Base-by-base conservation (phyloP, 2,329 filamentous ascomycete genomes). In the Neoscytalidium dimidiatum region DNA sequence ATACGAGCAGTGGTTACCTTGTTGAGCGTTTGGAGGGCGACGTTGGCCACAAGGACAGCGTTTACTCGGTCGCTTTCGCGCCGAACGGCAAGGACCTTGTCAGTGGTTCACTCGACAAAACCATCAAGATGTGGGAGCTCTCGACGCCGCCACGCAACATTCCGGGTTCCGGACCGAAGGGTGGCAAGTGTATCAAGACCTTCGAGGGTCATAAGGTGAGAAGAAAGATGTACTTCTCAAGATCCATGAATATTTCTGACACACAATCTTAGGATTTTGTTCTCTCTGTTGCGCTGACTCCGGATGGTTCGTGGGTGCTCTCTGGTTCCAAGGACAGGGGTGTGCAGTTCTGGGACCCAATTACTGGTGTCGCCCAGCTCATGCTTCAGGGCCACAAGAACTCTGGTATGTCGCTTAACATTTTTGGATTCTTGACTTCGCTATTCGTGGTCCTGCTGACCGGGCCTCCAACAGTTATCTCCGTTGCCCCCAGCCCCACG, bases 301-400 rank as follows among this genome's bases (percentile, higher is more conserved):
- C 95, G 17, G 94, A 98, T 76, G 91, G 92, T 68, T 87, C 90
- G 72, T 99, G 95, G 95, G 94, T 99, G 65, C 90, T 99, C 79
- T 97, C 92, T 68, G 95, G 95, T 49, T 97, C 93, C 67, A 99
- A 99, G 83, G 95, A 99, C 75, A 88, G 95, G 60, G 94, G 95
- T 56, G 95, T 99, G 23, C 95, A 98, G 76, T 98, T 99, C 84
- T 99, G 95, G 95, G 94, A 99, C 75, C 94, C 95, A 21, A 87
- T 90, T 72, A 97, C 93, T 21, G 95, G 94, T 38, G 90, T 92
- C 70, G 96, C 94, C 1, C 94, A 98, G 80, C 90, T 99, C 77
- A 98, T 98, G 95, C 86, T 99, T 67, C 95, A 98, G 79, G 95
- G 95, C 28, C 95, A 99, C 78, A 98, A 98, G 85, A 98, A 98